Evolutionary conservation across 441 rosid genomes (phyloP).

Genomic region (Euphorbia schlechtendalii): DNA sequence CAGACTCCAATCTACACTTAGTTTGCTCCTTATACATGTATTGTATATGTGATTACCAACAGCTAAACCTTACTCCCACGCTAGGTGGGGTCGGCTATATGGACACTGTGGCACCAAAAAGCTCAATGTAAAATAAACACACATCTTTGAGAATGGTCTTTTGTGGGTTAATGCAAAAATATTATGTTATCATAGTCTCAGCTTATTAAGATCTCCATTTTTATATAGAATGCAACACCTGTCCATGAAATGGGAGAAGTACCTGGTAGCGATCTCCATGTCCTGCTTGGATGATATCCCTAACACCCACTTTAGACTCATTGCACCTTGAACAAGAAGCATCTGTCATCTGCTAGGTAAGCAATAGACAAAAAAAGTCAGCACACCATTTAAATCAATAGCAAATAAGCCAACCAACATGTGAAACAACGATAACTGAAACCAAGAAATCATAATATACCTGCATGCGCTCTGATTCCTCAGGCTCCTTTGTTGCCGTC

Average conservation of each 20-base stretch:
- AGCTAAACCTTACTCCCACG: too few relatives aligned
- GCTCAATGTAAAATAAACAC: too few relatives aligned
- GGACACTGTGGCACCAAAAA: too few relatives aligned
- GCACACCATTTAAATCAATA: not conserved
- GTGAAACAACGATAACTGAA: too few relatives aligned
- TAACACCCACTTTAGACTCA: conserved; percentile 59
- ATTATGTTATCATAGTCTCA: not conserved
- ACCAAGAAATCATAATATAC: conserved; percentile 22
- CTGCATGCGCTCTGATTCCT: conserved; percentile 74
- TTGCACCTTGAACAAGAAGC: conserved; percentile 78
- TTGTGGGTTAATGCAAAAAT: not conserved
- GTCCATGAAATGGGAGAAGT: conserved; percentile 11
- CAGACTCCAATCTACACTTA: not conserved
- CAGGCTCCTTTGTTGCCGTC: conserved; percentile 71
- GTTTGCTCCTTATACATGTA: not conserved
- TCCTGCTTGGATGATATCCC: conserved; percentile 96
- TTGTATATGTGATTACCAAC: not conserved
- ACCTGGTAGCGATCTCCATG: conserved; percentile 97
- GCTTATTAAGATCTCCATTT: too few relatives aligned
- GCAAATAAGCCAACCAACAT: not conserved
- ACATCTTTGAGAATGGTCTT: not conserved
- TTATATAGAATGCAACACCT: not conserved
- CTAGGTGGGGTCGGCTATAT: too few relatives aligned
- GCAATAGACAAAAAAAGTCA: conserved; percentile 18
- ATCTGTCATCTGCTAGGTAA: conserved; percentile 73